Evolutionary conservation across 176 grass and related monocot genomes (phyloP).

Genomic region (Paspalum vaginatum): DNA sequence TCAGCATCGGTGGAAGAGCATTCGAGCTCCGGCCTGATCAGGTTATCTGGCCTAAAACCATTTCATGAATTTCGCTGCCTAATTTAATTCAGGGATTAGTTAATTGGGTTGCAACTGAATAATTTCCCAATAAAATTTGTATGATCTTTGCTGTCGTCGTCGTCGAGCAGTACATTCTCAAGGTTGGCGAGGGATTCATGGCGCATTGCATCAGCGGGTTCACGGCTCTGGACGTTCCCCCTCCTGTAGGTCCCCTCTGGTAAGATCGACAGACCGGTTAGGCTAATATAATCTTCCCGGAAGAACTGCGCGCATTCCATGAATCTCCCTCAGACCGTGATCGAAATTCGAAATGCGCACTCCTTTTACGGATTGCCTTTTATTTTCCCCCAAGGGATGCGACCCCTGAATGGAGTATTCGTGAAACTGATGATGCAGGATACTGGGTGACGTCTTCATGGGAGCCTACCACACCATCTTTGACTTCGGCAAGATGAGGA

Average conservation of each 20-base stretch:
- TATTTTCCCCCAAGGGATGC: not conserved
- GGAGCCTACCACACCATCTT: slow-evolving; percentile 72
- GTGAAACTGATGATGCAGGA: slow-evolving; percentile 44
- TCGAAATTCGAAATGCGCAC: not conserved
- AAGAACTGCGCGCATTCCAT: not conserved
- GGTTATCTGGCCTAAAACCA: slow-evolving; percentile 22
- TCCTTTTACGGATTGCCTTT: not conserved
- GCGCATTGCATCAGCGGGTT: slow-evolving; percentile 74
- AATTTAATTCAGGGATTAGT: not conserved
- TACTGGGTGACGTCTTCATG: slow-evolving; percentile 75
- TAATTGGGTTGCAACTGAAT: not conserved
- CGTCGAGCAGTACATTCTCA: slow-evolving; percentile 65
- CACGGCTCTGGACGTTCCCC: slow-evolving; percentile 55
- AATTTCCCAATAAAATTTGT: not conserved
- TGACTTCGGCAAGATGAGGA: slow-evolving; percentile 50
- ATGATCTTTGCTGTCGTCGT: not conserved
- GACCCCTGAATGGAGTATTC: not conserved
- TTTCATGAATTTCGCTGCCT: not conserved
- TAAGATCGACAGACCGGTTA: not conserved
- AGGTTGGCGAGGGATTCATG: slow-evolving; percentile 52
- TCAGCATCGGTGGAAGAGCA: slow-evolving; percentile 62
- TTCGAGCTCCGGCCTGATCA: slow-evolving; percentile 66
- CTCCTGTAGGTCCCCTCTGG: slow-evolving; percentile 71
- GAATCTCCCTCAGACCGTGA: not conserved
- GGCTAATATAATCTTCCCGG: not conserved